Base-by-base conservation (phyloP, 2,329 filamentous ascomycete genomes). In the Coleophoma eucalyptorum region DNA sequence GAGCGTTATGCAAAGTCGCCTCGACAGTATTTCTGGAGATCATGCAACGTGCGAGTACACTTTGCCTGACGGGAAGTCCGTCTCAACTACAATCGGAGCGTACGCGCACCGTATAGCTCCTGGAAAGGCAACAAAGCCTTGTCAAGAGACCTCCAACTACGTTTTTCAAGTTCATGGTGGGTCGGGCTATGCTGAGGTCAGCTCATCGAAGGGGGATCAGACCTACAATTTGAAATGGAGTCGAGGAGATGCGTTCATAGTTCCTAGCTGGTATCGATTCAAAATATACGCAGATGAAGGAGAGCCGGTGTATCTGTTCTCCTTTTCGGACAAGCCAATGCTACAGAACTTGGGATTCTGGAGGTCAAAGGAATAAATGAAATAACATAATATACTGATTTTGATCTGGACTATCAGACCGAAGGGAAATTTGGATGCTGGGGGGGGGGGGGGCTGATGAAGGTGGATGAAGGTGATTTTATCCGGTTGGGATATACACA, bases 301-400 rank as follows among this genome's bases (percentile, higher is more conserved):
- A 15, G 58, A 65, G 45, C 63, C 62, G 6, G 69, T 69, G 6
- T 73, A 74, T 59, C 50, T 73, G 51, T 71, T 70, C 55, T 58
- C 64, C 2, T 71, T 73, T 49, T 65, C 72, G 48, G 72, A 74
- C 57, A 67, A 65, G 56, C 71, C 71, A 10, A 71, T 74, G 68
- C 58, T 73, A 26, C 64, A 65, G 41, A 61, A 66, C 3, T 53
- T 75, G 43, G 71, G 71, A 34, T 45, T 50, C 20, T 41, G 34
- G 35, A 41, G 35, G 16, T 41, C 34, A 15, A 48, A 42, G 35
- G 46, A 41, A 21, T 40, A 20, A 41, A 16, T 6, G 26, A 8
- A 26, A 26, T 3, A 26, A 26, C 2, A 26, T 26, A 26, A 8
- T 26, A 26, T 2, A 5, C 2, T 26, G 26, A 8, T 7, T 26